Evolutionary conservation across 2,329 filamentous ascomycete genomes (phyloP), one percentile per base, ranked within the genome.

Genomic region (Thermomyces lanuginosus): DNA sequence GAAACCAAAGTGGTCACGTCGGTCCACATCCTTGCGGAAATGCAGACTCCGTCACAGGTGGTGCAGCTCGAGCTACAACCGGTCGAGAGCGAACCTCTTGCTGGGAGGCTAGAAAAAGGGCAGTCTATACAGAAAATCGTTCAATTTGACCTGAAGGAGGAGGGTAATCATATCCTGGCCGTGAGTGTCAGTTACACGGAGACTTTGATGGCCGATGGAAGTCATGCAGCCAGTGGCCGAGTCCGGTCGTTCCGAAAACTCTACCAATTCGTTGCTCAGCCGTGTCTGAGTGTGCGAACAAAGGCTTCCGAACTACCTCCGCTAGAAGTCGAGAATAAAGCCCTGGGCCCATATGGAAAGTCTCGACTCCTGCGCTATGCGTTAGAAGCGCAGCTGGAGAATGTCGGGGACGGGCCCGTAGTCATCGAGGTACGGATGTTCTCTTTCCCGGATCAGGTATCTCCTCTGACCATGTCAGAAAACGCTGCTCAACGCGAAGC

Each of bases 141-240:
- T 6, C 66, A 70, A 19, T 91, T 92, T 47, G 80, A 92, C 43
- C 64, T 98, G 18, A 89, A 84, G 43, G 86, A 95, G 47, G 84
- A 93, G 48, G 89, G 89, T 0, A 84, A 80, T 41, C 84, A 98
- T 52, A 81, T 93, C 8, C 64, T 98, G 5, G 82, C 81, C 5
- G 84, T 95, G 33, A 93, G 82, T 28, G 79, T 95, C 33, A 86
- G 77, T 38, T 95, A 95, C 55, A 91, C 83, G 29, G 86, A 95
- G 54, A 83, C 79, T 0, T 68, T 77, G 40, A 46, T 58, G 36
- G 45, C 47, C 1, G 49, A 51, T 18, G 53, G 55, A 12, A 44
- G 47, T 16, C 49, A 56, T 35, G 62, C 63, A 12, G 63, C 61
- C 2, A 61, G 62, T 30, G 66, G 64, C 4, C 68, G 81, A 26